These are phyloP conservation scores for Schizosaccharomyces versatilis DNA, from an alignment of 1,139 yeast genomes.

Conservation along the genomic window DNA sequence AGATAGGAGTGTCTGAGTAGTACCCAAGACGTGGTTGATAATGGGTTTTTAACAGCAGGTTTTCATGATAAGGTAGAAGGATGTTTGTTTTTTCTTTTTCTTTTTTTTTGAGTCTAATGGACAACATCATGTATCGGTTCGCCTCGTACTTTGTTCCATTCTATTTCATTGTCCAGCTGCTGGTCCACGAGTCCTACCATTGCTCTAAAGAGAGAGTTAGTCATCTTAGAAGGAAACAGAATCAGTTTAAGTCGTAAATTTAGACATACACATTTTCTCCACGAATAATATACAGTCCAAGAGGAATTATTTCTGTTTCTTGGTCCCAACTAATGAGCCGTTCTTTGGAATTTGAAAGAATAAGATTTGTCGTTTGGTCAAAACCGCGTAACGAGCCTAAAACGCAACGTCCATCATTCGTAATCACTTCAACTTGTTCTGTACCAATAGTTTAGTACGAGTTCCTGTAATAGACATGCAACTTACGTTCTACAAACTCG, in stretches of 20 bases:
- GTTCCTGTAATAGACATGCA: not conserved
- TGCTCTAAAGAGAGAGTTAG: not conserved
- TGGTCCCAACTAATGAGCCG: slow-evolving; percentile 4
- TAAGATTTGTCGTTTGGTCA: slow-evolving; percentile 10
- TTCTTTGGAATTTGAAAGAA: slow-evolving; percentile 8
- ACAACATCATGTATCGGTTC: slow-evolving; percentile 7
- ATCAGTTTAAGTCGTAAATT: not conserved
- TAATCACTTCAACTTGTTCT: slow-evolving; percentile 8
- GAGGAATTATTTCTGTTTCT: slow-evolving; percentile 1
- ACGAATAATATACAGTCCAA: slow-evolving; percentile 7
- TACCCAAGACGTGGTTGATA: too few relatives aligned
- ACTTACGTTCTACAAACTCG: slow-evolving; percentile 3
- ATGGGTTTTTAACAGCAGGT: too few relatives aligned
- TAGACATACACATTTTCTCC: slow-evolving; percentile 7
- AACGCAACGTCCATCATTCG: slow-evolving; percentile 9
- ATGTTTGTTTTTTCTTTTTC: too few relatives aligned
- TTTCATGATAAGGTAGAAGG: too few relatives aligned
- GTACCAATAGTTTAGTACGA: not conserved
- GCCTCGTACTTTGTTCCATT: slow-evolving; percentile 9
- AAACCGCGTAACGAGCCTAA: slow-evolving; percentile 6
- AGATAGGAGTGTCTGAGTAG: too few relatives aligned
- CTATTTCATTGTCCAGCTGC: slow-evolving; percentile 6
- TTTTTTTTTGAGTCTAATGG: not conserved
- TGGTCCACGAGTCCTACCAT: slow-evolving; percentile 8
- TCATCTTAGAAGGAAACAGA: not conserved